These are phyloP conservation scores for Microthyrium microscopicum DNA, from an alignment of 2,329 filamentous ascomycete genomes.

Conservation along the genomic window DNA sequence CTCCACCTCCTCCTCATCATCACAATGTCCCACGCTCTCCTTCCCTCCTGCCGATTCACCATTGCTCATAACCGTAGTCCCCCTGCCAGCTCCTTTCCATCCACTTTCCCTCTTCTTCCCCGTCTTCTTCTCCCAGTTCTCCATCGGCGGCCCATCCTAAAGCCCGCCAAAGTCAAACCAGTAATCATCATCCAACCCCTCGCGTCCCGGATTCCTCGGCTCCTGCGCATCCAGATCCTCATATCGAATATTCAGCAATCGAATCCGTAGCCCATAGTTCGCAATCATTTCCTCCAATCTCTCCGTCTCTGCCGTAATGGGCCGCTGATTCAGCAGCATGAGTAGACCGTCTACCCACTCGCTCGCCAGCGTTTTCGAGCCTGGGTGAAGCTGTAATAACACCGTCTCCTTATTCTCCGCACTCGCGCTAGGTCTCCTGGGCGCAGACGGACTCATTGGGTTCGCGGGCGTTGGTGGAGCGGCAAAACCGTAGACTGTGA, in stretches of 20 bases:
- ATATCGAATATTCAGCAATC: slow-evolving; percentile 77
- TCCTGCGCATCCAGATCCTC: slow-evolving; percentile 51
- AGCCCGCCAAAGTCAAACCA: slow-evolving; percentile 52
- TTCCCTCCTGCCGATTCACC: no score
- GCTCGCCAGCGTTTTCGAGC: slow-evolving; percentile 66
- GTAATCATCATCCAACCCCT: slow-evolving; percentile 82
- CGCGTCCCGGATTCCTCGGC: slow-evolving; percentile 62
- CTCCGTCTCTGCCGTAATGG: slow-evolving; percentile 92
- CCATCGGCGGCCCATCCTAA: slow-evolving; percentile 10
- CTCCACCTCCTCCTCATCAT: no score
- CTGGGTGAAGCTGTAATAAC: slow-evolving; percentile 68
- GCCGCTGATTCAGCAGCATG: slow-evolving; percentile 87
- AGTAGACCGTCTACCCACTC: slow-evolving; percentile 94
- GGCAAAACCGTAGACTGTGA: slow-evolving; percentile 70
- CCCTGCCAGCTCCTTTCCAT: no score
- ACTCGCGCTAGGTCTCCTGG: slow-evolving; percentile 2
- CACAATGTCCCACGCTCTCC: no score
- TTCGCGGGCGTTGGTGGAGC: slow-evolving; percentile 13
- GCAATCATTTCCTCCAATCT: slow-evolving; percentile 73
- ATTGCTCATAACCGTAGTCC: no score
- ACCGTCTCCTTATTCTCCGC: slow-evolving; percentile 43
- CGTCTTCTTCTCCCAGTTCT: neutral
- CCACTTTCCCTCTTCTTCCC: no score
- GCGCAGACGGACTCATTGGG: no score
- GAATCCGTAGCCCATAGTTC: slow-evolving; percentile 84